These are phyloP conservation scores for Lichtheimia hyalospora DNA, from an alignment of 371 early-diverging fungal genomes.

Conservation along the genomic window DNA sequence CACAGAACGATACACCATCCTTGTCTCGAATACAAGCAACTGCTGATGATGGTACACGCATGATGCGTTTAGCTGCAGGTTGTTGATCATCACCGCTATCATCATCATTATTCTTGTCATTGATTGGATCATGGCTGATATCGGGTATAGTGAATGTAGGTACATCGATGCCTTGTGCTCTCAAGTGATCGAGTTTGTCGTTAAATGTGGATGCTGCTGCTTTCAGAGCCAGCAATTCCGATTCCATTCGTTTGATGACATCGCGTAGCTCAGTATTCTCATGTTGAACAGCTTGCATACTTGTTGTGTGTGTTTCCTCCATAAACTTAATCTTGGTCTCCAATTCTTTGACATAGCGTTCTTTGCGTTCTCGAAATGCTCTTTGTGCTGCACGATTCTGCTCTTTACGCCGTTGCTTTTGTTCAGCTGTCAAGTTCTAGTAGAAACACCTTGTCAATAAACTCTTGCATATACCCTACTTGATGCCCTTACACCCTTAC, in stretches of 20 bases:
- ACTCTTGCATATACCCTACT: too few species aligned
- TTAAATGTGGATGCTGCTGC: background rate
- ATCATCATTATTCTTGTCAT: constrained; percentile 1
- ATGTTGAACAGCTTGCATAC: constrained; percentile 21
- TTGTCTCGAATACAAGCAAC: constrained; percentile 47
- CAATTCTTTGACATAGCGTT: constrained; percentile 65
- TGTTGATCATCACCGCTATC: constrained; percentile 6
- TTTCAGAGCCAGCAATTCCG: constrained; percentile 23
- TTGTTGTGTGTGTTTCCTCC: constrained; percentile 46
- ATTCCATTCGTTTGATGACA: constrained; percentile 25
- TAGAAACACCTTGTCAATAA: too few species aligned
- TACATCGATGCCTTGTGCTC: constrained; percentile 8
- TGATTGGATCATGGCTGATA: background rate
- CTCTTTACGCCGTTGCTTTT: constrained; percentile 64
- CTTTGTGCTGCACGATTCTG: constrained; percentile 80
- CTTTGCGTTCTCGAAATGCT: constrained; percentile 77
- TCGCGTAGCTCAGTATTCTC: constrained; percentile 31
- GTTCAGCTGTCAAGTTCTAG: constrained; percentile 23
- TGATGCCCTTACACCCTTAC: too few species aligned
- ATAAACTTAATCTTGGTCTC: constrained; percentile 65
- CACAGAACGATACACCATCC: constrained; percentile 48
- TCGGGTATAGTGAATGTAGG: constrained; percentile 8
- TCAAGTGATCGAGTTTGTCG: constrained; percentile 1
- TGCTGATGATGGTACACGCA: constrained; percentile 26
- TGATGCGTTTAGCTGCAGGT: constrained; percentile 7